phyloP scores from a whole-genome alignment of 331 rosid genomes.

The Saraca asoca region DNA sequence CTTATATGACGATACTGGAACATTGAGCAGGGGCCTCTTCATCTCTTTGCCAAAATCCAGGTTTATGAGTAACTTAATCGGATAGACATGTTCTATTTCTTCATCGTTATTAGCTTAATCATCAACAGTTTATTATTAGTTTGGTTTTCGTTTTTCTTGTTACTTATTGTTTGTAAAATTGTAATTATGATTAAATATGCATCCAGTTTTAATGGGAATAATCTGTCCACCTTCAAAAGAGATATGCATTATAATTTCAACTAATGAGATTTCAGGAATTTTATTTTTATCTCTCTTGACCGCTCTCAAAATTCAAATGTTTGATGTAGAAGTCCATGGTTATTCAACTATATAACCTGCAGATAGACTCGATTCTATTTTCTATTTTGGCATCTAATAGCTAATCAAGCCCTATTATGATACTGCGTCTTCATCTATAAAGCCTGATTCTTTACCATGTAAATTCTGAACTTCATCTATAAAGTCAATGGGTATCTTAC shows the following conservation, averaged over 20 bases:
- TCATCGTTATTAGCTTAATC: neutral
- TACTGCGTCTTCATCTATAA: neutral
- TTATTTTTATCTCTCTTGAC: neutral
- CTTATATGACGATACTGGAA: neutral
- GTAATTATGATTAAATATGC: slow-evolving; percentile 2
- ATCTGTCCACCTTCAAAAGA: neutral
- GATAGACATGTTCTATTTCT: slow-evolving; percentile 1
- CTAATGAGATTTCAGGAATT: neutral
- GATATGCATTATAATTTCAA: neutral
- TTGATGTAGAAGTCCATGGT: neutral
- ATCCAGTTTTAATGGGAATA: neutral
- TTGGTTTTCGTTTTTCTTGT: neutral
- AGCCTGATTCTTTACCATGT: neutral
- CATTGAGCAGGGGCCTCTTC: neutral
- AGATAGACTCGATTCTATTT: neutral
- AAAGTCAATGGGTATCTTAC: neutral
- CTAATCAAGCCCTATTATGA: too few relatives aligned
- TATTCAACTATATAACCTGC: too few relatives aligned
- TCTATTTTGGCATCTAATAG: slow-evolving; percentile 11
- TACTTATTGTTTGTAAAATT: neutral
- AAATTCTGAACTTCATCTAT: neutral
- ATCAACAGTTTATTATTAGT: neutral
- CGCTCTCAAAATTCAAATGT: neutral
- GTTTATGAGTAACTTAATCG: neutral
- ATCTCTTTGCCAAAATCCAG: slow-evolving; percentile 8